A percentile compares a stretch with the other conserved stretches of the same genome.
phyloP scores from a whole-genome alignment of 192 early-diverging fungal species.

The Gigaspora rosea region DNA sequence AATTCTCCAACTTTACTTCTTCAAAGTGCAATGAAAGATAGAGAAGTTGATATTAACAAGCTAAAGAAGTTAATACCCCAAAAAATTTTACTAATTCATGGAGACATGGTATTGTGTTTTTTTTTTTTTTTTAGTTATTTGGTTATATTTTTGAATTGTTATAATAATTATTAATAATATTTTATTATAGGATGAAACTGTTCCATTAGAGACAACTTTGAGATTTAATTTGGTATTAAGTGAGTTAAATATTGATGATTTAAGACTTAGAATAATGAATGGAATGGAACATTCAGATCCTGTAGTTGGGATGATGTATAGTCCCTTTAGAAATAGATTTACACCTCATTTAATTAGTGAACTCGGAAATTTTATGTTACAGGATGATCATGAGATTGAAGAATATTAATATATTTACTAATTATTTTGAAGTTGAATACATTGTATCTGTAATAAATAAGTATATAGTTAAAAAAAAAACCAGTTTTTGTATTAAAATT shows the following conservation, averaged over 20 bases:
- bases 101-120: slow-evolving; percentile 25
- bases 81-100: slow-evolving; percentile 46
- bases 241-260: slow-evolving; percentile 35
- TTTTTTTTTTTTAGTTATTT: background rate
- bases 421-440: too few relatives aligned
- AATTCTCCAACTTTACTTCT: slow-evolving; percentile 39
- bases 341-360: slow-evolving; percentile 7
- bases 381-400: too few relatives aligned
- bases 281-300: slow-evolving; percentile 43
- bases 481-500: too few relatives aligned
- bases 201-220: slow-evolving; percentile 36
- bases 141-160: too few relatives aligned
- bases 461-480: too few relatives aligned
- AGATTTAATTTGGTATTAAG: slow-evolving; percentile 39
- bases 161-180: background rate
- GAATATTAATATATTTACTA: too few relatives aligned
- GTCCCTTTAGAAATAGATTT: slow-evolving; percentile 12
- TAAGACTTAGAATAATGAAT: slow-evolving; percentile 30
- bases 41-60: slow-evolving; percentile 1
- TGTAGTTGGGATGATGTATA: slow-evolving; percentile 34
- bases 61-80: slow-evolving; percentile 37
- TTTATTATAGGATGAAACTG: slow-evolving; percentile 32
- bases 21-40: slow-evolving; percentile 31
- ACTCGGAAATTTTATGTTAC: slow-evolving; percentile 14
- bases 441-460: too few relatives aligned